A percentile compares a stretch with the other conserved stretches of the same genome.
Evolutionary conservation across 1,284 basidiomycete species (phyloP).

Genomic region (Pseudozyma flocculosa): DNA sequence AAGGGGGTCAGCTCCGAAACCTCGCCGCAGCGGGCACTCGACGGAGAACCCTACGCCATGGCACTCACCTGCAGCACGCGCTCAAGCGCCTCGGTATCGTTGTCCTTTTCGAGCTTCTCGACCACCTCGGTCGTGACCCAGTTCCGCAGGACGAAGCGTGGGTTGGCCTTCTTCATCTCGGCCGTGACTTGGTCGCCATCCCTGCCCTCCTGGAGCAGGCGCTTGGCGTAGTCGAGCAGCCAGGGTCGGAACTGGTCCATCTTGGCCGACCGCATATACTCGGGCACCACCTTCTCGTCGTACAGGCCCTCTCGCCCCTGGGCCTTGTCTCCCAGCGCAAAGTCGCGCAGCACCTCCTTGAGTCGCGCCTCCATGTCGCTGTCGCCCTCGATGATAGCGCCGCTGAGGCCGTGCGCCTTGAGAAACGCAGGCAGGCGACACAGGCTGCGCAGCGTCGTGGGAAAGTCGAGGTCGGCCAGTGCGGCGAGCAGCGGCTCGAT

Average conservation of each 20-base stretch:
- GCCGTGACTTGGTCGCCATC: conserved; percentile 15
- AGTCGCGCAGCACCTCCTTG: conserved; percentile 12
- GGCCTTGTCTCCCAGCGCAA: conserved; percentile 10
- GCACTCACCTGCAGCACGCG: conserved; percentile 34
- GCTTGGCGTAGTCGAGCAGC: conserved; percentile 34
- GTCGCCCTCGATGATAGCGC: conserved; percentile 9
- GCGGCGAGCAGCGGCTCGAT: conserved; percentile 23
- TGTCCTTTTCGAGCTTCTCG: conserved; percentile 36
- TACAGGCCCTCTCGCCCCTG: conserved; percentile 1
- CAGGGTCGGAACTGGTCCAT: conserved; percentile 26
- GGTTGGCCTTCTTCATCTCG: conserved; percentile 41
- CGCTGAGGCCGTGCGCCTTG: conserved; percentile 6
- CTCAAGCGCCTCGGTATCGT: conserved; percentile 47
- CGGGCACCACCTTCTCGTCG: conserved; percentile 14
- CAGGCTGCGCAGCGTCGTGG: conserved; percentile 37
- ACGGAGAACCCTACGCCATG: too few relatives aligned
- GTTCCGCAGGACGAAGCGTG: conserved; percentile 52
- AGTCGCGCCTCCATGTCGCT: too few relatives aligned
- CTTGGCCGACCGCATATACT: conserved; percentile 26
- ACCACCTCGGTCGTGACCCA: conserved; percentile 54
- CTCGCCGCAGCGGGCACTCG: too few relatives aligned
- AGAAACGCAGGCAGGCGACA: conserved; percentile 27
- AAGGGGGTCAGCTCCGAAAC: too few relatives aligned
- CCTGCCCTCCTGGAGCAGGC: conserved; percentile 26
- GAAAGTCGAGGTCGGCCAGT: conserved; percentile 40